These are phyloP conservation scores for Hypoxylon sp. DNA, from an alignment of 2,329 filamentous ascomycete genomes.

Conservation along the genomic window DNA sequence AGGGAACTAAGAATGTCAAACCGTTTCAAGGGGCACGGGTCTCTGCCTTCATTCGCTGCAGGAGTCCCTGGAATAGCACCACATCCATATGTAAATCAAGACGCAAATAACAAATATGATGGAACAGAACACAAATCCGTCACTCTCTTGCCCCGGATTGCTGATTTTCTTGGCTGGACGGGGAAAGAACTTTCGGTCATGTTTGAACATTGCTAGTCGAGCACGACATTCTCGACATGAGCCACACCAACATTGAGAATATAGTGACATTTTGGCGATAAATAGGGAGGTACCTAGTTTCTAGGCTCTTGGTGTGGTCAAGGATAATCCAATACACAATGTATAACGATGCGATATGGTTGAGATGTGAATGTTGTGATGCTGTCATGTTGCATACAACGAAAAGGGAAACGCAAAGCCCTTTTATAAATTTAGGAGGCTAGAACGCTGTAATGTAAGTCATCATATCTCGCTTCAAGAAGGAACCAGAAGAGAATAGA, in stretches of 20 bases:
- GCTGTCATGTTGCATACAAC: background rate
- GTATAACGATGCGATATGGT: background rate
- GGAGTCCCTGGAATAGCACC: no score
- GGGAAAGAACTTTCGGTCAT: no score
- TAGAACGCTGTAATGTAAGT: background rate
- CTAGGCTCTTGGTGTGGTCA: background rate
- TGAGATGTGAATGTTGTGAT: background rate
- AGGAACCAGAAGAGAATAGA: background rate
- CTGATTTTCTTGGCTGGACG: no score
- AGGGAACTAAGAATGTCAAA: background rate
- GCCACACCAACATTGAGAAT: background rate
- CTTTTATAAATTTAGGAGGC: background rate
- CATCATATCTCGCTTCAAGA: background rate
- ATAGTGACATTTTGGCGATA: background rate
- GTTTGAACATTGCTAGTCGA: no score
- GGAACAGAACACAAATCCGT: no score
- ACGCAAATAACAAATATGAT: no score
- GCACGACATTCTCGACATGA: no score
- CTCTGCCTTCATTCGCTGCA: background rate
- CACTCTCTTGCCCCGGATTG: no score
- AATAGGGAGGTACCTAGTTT: background rate
- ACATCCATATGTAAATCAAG: no score
- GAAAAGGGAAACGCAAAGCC: background rate
- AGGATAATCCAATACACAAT: background rate
- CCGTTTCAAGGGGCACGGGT: background rate